These are phyloP conservation scores for Podaxis sp. DNA, from an alignment of 768 basidiomycete genomes.

Conservation along the genomic window DNA sequence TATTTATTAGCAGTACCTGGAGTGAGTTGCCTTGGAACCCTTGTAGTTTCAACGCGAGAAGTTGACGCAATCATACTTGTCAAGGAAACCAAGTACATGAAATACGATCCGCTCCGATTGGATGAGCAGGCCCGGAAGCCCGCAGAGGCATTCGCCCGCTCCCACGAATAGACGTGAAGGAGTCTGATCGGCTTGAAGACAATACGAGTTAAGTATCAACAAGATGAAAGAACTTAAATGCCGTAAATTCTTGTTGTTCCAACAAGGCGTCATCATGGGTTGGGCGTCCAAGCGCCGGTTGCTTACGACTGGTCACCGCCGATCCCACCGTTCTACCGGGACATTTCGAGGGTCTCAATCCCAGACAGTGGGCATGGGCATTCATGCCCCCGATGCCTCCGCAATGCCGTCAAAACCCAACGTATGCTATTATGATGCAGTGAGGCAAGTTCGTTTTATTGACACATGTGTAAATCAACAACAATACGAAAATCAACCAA, in stretches of 20 bases:
- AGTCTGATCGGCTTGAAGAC: neutral
- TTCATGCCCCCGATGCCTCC: too few species aligned
- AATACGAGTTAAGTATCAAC: neutral
- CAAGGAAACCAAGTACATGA: neutral
- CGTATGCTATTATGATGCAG: too few species aligned
- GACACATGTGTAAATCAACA: too few species aligned
- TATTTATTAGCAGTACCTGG: neutral
- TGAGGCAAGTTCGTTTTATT: too few species aligned
- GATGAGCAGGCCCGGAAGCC: neutral
- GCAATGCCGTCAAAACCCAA: too few species aligned
- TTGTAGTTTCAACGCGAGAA: neutral
- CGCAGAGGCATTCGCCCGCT: neutral
- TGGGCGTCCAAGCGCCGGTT: neutral
- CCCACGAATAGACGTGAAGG: too few species aligned
- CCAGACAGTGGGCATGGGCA: neutral
- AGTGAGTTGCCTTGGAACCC: neutral
- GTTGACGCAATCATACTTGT: neutral
- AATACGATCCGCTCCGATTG: neutral
- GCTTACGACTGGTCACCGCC: neutral
- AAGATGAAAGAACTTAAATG: neutral
- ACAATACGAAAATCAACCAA: neutral
- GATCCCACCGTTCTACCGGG: neutral
- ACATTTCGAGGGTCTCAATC: neutral
- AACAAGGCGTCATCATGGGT: neutral
- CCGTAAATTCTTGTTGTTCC: neutral